A percentile compares a stretch with the other conserved stretches of the same genome.
phyloP scores from a whole-genome alignment of 2,329 filamentous ascomycete genomes.

The Epichloe uncinata region DNA sequence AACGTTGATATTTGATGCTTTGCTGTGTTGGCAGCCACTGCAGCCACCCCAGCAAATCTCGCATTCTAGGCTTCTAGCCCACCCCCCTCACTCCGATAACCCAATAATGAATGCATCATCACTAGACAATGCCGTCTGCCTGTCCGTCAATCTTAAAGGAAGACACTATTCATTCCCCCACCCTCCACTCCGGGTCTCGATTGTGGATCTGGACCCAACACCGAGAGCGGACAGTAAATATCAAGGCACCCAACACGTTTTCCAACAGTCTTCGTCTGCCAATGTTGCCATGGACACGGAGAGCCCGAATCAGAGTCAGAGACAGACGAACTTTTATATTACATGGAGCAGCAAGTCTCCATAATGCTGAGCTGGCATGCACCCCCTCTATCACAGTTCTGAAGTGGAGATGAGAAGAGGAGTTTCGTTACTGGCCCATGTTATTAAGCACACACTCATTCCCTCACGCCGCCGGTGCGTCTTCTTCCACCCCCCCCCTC shows the following conservation, averaged over 20 bases:
- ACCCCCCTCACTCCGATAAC: neutral
- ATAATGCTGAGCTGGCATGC: neutral
- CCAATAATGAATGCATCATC: neutral
- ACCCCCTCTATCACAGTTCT: neutral
- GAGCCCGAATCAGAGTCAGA: neutral
- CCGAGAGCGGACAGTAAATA: neutral
- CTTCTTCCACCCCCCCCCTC: neutral
- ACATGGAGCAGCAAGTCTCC: neutral
- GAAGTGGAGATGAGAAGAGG: neutral
- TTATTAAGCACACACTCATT: neutral
- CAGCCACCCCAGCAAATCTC: neutral
- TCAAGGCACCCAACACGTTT: neutral
- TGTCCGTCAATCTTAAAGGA: neutral
- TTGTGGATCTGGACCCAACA: neutral
- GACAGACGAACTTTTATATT: neutral
- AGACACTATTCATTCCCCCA: no score
- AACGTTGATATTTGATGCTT: neutral
- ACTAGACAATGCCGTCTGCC: no score
- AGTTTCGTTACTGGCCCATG: neutral
- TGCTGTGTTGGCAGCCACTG: conserved; percentile 1
- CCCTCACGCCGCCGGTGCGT: neutral
- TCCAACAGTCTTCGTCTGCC: neutral
- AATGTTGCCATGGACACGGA: no score
- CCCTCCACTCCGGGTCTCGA: no score
- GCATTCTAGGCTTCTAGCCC: neutral